phyloP scores from a whole-genome alignment of 192 early-diverging fungal genomes.

The Jimgerdemannia lactiflua region DNA sequence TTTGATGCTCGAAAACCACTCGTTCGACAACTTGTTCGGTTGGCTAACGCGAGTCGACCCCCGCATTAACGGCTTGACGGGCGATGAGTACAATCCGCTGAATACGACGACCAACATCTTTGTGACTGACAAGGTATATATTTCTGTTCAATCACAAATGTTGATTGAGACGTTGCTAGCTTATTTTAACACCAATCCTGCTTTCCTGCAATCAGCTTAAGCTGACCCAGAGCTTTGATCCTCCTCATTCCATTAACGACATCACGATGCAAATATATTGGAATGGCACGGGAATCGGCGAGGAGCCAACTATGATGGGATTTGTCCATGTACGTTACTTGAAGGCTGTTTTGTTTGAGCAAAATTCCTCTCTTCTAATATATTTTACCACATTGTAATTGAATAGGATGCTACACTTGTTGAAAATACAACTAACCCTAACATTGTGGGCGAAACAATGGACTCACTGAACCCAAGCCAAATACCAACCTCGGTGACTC shows the following conservation, averaged over 20 bases:
- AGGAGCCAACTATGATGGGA: not conserved
- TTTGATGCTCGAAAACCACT: constrained; percentile 5
- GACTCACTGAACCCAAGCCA: not conserved
- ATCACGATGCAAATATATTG: not conserved
- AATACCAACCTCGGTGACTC: constrained; percentile 1
- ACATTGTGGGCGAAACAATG: not conserved
- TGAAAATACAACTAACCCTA: not conserved
- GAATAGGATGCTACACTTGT: not conserved
- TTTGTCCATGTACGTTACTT: not conserved
- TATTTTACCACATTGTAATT: not conserved
- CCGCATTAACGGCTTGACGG: not conserved
- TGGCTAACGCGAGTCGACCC: not conserved
- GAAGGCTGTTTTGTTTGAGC: not conserved
- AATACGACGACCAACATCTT: not conserved
- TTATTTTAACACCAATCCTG: not conserved
- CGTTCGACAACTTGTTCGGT: constrained; percentile 4
- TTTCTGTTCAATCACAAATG: not conserved
- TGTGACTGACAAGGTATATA: not conserved
- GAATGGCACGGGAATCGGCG: not conserved
- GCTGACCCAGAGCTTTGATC: not conserved
- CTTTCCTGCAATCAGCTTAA: not conserved
- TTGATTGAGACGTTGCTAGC: too few relatives aligned
- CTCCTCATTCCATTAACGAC: not conserved
- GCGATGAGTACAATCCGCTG: not conserved
- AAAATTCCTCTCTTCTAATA: not conserved